Conservation (phyloP, 306 rosid genomes). For the Acacia confusa region DNA sequence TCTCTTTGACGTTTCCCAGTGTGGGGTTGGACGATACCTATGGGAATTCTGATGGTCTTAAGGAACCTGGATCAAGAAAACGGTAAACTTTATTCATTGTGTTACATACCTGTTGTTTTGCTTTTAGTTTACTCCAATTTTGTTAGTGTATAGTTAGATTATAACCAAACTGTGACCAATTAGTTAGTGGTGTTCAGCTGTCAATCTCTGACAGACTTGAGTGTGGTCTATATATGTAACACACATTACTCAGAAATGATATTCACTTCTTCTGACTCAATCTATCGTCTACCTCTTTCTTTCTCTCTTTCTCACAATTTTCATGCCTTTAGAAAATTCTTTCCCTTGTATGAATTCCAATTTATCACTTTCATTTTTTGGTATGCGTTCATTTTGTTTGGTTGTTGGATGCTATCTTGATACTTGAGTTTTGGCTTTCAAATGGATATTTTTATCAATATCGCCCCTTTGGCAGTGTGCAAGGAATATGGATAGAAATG, state of each 20-base stretch:
- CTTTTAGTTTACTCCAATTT: too few species aligned
- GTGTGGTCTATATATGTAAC: too few species aligned
- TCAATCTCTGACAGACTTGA: too few species aligned
- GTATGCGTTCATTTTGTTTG: background rate
- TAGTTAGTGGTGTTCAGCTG: too few species aligned
- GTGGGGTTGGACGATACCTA: conserved; percentile 50
- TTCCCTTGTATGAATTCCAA: background rate
- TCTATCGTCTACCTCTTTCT: too few species aligned
- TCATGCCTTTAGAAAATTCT: background rate
- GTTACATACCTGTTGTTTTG: background rate
- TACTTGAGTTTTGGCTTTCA: too few species aligned
- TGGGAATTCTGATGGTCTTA: conserved; percentile 38
- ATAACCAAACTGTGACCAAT: too few species aligned
- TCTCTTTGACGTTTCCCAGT: conserved; percentile 40
- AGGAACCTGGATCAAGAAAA: conserved; percentile 56
- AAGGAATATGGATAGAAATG: background rate
- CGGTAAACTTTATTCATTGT: conserved; percentile 40
- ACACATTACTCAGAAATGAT: too few species aligned
- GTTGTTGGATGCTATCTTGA: background rate
- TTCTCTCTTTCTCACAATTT: background rate
- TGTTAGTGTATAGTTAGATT: too few species aligned
- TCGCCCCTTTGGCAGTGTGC: background rate
- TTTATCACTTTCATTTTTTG: conserved; percentile 1
- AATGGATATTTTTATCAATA: background rate
- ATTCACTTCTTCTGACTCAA: too few species aligned